Conservation (phyloP, 2,329 filamentous ascomycete species). For the Fusarium miscanthi region DNA sequence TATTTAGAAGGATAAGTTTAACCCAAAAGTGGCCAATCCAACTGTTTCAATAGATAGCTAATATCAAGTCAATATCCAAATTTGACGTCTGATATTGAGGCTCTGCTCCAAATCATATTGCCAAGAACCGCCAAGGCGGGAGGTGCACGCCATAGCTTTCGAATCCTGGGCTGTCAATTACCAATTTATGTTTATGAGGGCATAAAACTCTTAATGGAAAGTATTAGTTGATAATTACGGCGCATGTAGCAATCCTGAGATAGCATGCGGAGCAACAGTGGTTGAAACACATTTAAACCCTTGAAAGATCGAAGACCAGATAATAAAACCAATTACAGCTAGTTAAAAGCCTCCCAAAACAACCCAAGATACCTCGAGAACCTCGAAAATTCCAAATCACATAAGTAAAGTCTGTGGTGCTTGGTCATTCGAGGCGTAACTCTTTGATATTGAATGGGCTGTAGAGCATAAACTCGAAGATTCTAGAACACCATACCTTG, state of each 20-base stretch:
- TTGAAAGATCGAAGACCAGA: accelerated
- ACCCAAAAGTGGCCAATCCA: neutral
- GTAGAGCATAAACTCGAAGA: neutral
- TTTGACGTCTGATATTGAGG: neutral
- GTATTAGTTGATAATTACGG: accelerated
- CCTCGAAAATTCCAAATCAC: accelerated
- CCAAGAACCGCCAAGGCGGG: slow-evolving; percentile 23
- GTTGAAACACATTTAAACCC: accelerated
- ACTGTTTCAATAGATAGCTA: accelerated
- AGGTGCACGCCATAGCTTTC: neutral
- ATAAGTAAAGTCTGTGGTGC: accelerated
- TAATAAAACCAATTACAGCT: accelerated
- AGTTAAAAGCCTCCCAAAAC: accelerated
- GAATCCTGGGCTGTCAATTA: no score
- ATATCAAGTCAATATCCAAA: neutral
- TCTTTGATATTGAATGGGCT: neutral
- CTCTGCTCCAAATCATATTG: neutral
- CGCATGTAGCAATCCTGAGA: accelerated
- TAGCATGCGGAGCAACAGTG: neutral
- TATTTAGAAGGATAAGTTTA: neutral
- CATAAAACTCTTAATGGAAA: accelerated
- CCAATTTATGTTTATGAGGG: neutral
- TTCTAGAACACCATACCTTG: accelerated
- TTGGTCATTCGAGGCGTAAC: accelerated
- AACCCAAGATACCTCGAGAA: accelerated